Base-by-base conservation (phyloP, 169 alveolate genomes). In the Plasmodium coatneyi region DNA sequence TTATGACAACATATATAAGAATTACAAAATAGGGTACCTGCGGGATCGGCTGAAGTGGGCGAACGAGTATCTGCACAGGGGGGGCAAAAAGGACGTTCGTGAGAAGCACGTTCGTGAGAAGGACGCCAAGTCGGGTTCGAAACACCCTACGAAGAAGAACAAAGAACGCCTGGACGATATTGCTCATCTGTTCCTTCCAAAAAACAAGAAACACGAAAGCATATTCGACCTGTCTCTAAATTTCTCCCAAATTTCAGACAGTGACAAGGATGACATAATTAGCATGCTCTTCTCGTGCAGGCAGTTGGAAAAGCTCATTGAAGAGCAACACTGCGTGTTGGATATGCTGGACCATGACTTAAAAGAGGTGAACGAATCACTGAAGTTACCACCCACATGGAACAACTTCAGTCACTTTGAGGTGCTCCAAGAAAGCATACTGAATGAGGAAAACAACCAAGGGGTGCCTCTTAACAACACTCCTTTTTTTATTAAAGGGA, bases 341-440 rank as follows among this genome's bases (percentile, higher is more conserved):
- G 97, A 96, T 49, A 93, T 96, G 96, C 89, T 96, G 39, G 98
- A 96, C 70, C 97, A 96, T 83, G 98, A 96, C 41, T 83, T 96
- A 49, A 30, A 92, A 5, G 97, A 96, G 83, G 98, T 97, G 6
- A 87, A 96, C 9, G 97, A 93, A 34, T 43, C 96, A 52, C n/a
- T 96, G 80, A 95, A 92, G 56, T 72, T 96, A 39, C 98, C 98
- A 3, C 95, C 95, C 60, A 92, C 84, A n/a, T 92, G 96, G 92
- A 92, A 89, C 25, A 92, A 90, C 36, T 43, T 96, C 2, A 60
- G 83, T n/a, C 36, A 84, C 1, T 71, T 87, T 66, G 89, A 84
- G 78, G 46, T 84, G 28, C 60, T 84, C 9, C 92, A 84, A 52
- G 92, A 84, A 25, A 39, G 60, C 41, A 84, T 84, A 7, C 54